phyloP scores from a whole-genome alignment of 1,284 basidiomycete genomes.

The Heterobasidion annosum region DNA sequence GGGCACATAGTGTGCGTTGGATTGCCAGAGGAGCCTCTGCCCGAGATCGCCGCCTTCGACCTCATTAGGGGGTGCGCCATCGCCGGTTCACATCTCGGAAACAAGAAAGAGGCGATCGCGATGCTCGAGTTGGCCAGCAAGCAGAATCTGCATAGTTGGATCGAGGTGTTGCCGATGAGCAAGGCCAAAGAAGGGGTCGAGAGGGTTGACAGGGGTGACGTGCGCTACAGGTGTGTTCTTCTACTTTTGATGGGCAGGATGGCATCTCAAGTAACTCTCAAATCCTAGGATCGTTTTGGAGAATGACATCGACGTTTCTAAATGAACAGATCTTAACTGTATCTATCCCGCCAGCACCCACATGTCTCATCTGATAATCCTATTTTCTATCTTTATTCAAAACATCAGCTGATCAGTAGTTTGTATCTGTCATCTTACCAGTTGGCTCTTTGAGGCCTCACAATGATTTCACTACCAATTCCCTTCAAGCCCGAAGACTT shows the following conservation, averaged over 20 bases:
- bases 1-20: neutral
- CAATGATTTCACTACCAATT: no score
- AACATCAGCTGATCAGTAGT: no score
- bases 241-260: neutral
- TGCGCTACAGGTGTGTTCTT: neutral
- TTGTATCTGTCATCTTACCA: no score
- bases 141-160: conserved; percentile 31
- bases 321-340: no score
- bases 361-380: neutral
- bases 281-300: no score
- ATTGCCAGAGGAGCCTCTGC: neutral
- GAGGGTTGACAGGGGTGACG: neutral
- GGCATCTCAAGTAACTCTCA: no score
- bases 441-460: no score
- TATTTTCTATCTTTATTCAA: neutral
- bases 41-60: conserved; percentile 19
- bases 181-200: neutral
- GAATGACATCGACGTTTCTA: no score
- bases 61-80: conserved; percentile 27
- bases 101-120: conserved; percentile 50
- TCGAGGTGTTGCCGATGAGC: neutral
- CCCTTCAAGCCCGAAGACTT: no score
- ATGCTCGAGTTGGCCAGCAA: conserved; percentile 54
- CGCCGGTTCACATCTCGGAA: conserved; percentile 48
- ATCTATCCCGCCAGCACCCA: neutral